Evolutionary conservation across 352 stramenopile genomes (phyloP).

Genomic region (Globisporangium alternatum): DNA sequence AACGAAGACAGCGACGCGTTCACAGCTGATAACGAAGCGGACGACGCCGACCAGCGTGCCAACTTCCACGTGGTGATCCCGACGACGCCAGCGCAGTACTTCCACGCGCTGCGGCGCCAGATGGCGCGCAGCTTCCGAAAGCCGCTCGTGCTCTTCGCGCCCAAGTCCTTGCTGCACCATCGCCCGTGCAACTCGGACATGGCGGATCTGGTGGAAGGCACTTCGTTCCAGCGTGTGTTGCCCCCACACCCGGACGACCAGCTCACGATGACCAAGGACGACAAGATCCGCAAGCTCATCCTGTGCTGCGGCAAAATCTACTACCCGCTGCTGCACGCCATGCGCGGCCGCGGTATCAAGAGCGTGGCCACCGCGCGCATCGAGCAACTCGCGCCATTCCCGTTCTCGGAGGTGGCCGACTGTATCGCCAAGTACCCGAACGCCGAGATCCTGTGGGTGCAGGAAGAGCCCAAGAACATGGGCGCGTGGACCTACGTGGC

Average conservation of each 20-base stretch:
- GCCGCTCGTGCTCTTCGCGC: constrained; percentile 75
- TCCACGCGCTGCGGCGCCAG: constrained; percentile 92
- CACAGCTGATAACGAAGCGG: constrained; percentile 28
- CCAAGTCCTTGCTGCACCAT: constrained; percentile 84
- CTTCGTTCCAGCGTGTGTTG: constrained; percentile 65
- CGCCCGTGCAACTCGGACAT: constrained; percentile 79
- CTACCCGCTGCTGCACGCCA: constrained; percentile 65
- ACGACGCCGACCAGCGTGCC: constrained; percentile 41
- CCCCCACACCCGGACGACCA: constrained; percentile 73
- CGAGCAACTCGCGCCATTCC: constrained; percentile 94
- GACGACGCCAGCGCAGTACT: constrained; percentile 95
- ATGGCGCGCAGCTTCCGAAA: constrained; percentile 72
- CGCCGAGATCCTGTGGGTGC: constrained; percentile 95
- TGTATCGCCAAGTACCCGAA: constrained; percentile 91
- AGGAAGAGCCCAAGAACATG: constrained; percentile 99
- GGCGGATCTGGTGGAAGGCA: constrained; percentile 51
- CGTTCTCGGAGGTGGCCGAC: constrained; percentile 95
- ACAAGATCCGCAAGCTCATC: constrained; percentile 74
- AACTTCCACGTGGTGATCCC: constrained; percentile 82
- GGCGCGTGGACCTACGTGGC: constrained; percentile 93
- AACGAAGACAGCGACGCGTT: constrained; percentile 80
- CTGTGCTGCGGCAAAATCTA: constrained; percentile 87
- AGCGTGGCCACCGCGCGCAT: constrained; percentile 72
- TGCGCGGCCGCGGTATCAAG: constrained; percentile 48
- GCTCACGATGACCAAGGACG: constrained; percentile 54